Conservation (phyloP, 2,329 filamentous ascomycete genomes). For the Tolypocladium ovalisporum region DNA sequence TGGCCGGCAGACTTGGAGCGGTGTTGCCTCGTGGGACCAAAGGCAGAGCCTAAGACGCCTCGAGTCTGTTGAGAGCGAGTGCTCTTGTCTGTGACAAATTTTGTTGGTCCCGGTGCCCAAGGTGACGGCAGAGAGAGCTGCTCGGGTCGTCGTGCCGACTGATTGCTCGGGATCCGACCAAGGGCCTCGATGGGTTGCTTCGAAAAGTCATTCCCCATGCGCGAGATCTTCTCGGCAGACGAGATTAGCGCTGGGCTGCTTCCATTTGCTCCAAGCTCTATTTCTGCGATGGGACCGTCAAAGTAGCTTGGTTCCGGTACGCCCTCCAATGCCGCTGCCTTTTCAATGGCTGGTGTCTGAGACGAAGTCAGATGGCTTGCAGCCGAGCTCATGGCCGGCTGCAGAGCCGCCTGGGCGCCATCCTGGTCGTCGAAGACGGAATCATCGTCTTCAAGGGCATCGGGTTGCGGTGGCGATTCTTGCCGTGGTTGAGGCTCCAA, state of each 20-base stretch:
- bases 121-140: slow-evolving; percentile 14
- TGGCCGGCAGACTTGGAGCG: slow-evolving; percentile 45
- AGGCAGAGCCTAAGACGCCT: slow-evolving; percentile 30
- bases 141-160: not conserved
- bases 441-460: slow-evolving; percentile 7
- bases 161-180: not conserved
- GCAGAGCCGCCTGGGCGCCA: slow-evolving; percentile 48
- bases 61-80: slow-evolving; percentile 14
- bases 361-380: slow-evolving; percentile 45
- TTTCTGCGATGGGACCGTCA: slow-evolving; percentile 6
- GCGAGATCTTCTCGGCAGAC: slow-evolving; percentile 8
- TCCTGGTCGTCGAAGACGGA: slow-evolving; percentile 33
- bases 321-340: slow-evolving; percentile 42
- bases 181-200: too few species aligned
- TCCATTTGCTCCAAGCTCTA: slow-evolving; percentile 6
- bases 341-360: slow-evolving; percentile 46
- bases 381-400: slow-evolving; percentile 44
- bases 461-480: not conserved
- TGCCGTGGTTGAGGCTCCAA: not conserved
- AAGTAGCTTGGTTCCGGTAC: slow-evolving; percentile 14
- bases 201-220: not conserved
- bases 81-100: slow-evolving; percentile 3
- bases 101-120: slow-evolving; percentile 16
- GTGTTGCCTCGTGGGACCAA: slow-evolving; percentile 33
- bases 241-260: slow-evolving; percentile 11